Conservation (phyloP, 2,329 filamentous ascomycete species). For the Cladophialophora immunda region DNA sequence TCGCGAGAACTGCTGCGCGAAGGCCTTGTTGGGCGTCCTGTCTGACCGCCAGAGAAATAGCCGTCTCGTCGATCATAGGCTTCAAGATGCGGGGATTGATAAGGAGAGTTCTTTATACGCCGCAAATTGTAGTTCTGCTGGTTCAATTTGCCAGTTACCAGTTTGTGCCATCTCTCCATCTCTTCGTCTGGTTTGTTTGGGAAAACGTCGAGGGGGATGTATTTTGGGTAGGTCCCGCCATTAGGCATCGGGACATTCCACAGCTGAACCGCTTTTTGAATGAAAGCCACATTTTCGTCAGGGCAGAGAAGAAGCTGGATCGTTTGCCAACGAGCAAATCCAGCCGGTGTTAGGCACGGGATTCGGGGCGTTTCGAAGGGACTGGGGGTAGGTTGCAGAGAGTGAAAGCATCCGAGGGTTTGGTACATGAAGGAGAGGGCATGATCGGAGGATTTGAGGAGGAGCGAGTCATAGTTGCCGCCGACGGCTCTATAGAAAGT, state of each 20-base stretch:
- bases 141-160: slow-evolving; percentile 75
- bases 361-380: slow-evolving; percentile 79
- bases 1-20: slow-evolving; percentile 36
- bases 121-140: slow-evolving; percentile 63
- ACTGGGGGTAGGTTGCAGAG: slow-evolving; percentile 74
- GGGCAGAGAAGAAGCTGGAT: slow-evolving; percentile 88
- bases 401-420: slow-evolving; percentile 88
- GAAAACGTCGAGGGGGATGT: slow-evolving; percentile 73
- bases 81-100: slow-evolving; percentile 45
- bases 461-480: slow-evolving; percentile 80
- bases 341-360: slow-evolving; percentile 81
- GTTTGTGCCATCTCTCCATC: slow-evolving; percentile 87
- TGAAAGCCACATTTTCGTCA: slow-evolving; percentile 83
- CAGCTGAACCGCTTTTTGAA: slow-evolving; percentile 80
- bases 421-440: slow-evolving; percentile 93
- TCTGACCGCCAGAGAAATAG: slow-evolving; percentile 36
- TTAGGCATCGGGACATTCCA: slow-evolving; percentile 80
- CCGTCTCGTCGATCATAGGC: slow-evolving; percentile 35
- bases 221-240: slow-evolving; percentile 68
- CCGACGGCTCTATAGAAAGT: slow-evolving; percentile 78
- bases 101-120: slow-evolving; percentile 44
- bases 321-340: slow-evolving; percentile 93
- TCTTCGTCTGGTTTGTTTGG: slow-evolving; percentile 76
- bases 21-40: slow-evolving; percentile 19
- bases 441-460: slow-evolving; percentile 75